Conservation (phyloP, 2,329 filamentous ascomycete genomes). For the Diaporthe aspalathi region DNA sequence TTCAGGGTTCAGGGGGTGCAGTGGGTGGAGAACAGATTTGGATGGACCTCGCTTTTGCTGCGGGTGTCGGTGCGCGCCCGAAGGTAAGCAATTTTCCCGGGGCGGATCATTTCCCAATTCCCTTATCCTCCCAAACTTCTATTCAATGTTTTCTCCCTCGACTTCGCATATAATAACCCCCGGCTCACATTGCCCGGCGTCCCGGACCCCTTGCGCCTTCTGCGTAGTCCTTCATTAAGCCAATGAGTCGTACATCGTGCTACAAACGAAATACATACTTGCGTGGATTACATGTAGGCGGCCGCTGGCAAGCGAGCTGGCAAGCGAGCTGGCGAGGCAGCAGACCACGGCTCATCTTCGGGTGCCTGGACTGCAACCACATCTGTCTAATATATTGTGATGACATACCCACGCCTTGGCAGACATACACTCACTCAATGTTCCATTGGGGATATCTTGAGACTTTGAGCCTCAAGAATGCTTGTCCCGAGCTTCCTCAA, state of each 20-base stretch:
- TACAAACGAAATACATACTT: not conserved
- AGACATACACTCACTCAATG: not conserved
- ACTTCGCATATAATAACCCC: conserved; percentile 6
- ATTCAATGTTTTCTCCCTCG: not conserved
- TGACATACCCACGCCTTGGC: conserved; percentile 4
- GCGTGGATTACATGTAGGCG: not conserved
- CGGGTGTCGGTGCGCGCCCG: conserved; percentile 1
- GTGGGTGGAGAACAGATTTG: conserved; percentile 8
- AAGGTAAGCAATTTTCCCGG: conserved; percentile 21
- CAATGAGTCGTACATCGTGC: not conserved
- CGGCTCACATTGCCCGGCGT: conserved; percentile 21
- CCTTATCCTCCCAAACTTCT: not conserved
- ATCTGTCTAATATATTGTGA: conserved; percentile 1
- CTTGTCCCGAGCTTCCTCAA: not conserved
- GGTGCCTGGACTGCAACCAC: conserved; percentile 1
- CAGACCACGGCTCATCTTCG: conserved; percentile 21
- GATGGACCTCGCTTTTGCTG: not conserved
- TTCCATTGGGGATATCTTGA: not conserved
- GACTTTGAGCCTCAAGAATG: not conserved
- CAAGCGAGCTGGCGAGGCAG: conserved; percentile 4
- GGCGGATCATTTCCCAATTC: conserved; percentile 4
- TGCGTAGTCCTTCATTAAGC: not conserved
- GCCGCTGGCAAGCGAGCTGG: no score
- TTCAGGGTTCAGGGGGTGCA: conserved; percentile 15
- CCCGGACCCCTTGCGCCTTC: not conserved